phyloP scores from a whole-genome alignment of 2,329 filamentous ascomycete genomes.

The Nigrospora oryzae region DNA sequence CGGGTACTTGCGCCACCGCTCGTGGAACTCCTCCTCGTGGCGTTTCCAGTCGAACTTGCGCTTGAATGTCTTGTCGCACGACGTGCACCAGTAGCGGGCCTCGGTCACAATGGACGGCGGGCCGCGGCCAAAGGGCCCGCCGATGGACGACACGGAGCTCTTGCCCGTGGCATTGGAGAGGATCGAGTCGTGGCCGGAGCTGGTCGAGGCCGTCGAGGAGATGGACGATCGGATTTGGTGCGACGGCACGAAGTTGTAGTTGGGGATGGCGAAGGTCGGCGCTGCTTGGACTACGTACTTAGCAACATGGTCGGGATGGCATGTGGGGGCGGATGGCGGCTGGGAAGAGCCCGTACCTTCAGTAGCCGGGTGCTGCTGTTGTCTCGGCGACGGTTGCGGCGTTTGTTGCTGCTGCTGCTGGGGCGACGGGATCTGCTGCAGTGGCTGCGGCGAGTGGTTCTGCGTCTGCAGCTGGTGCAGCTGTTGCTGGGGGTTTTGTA shows the following conservation, averaged over 20 bases:
- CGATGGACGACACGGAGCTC: slow-evolving; percentile 19
- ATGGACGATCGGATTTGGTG: slow-evolving; percentile 19
- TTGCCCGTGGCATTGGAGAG: slow-evolving; percentile 19
- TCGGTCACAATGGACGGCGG: slow-evolving; percentile 11
- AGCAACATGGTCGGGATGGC: slow-evolving; percentile 1
- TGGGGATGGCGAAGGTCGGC: slow-evolving; percentile 12
- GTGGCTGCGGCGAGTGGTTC: slow-evolving; percentile 1
- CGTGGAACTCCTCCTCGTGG: slow-evolving; percentile 62
- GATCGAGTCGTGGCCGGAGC: slow-evolving; percentile 18
- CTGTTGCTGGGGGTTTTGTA: slow-evolving; percentile 4
- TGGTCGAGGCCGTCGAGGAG: slow-evolving; percentile 19
- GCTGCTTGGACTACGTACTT: slow-evolving; percentile 6
- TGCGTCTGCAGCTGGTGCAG: slow-evolving; percentile 1
- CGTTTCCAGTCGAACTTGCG: slow-evolving; percentile 63
- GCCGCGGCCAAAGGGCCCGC: slow-evolving; percentile 2
- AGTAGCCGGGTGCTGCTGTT: slow-evolving; percentile 8
- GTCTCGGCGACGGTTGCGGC: slow-evolving; percentile 5
- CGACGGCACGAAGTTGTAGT: slow-evolving; percentile 13
- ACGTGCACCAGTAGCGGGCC: slow-evolving; percentile 29
- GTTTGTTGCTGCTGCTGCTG: slow-evolving; percentile 8
- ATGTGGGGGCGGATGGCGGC: not conserved
- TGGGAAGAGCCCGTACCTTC: slow-evolving; percentile 4
- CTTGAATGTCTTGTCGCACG: slow-evolving; percentile 56
- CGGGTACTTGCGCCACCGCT: slow-evolving; percentile 59
- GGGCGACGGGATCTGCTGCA: slow-evolving; percentile 1